Conservation (phyloP, 2,329 filamentous ascomycete species). For the Chalara sp. region DNA sequence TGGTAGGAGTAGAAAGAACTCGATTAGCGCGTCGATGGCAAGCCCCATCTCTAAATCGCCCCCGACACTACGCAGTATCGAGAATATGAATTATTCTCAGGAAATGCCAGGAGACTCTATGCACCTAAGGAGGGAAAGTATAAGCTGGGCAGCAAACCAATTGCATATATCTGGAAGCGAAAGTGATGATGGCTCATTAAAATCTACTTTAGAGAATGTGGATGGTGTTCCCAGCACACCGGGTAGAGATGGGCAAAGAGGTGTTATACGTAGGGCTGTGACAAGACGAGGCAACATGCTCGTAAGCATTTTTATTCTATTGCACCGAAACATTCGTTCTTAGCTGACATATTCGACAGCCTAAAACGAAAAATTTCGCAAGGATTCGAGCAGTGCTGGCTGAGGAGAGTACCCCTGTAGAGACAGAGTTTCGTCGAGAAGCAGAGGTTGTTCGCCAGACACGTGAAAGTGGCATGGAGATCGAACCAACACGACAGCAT, state of each 20-base stretch:
- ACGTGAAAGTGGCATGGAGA: slow-evolving; percentile 74
- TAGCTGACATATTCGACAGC: slow-evolving; percentile 44
- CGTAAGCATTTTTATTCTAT: slow-evolving; percentile 42
- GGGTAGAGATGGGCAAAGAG: slow-evolving; percentile 53
- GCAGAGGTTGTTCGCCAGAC: slow-evolving; percentile 95
- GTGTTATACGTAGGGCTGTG: slow-evolving; percentile 75
- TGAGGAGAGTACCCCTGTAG: slow-evolving; percentile 82
- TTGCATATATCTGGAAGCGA: slow-evolving; percentile 78
- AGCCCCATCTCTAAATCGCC: slow-evolving; percentile 64
- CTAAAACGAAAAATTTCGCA: slow-evolving; percentile 93
- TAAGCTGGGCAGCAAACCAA: slow-evolving; percentile 86
- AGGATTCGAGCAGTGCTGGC: slow-evolving; percentile 83
- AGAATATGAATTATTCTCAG: slow-evolving; percentile 26
- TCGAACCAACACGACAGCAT: slow-evolving; percentile 39
- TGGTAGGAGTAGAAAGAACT: slow-evolving; percentile 59
- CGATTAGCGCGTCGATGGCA: slow-evolving; percentile 62
- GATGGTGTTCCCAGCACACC: slow-evolving; percentile 36
- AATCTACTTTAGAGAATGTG: slow-evolving; percentile 30
- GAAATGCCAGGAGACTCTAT: slow-evolving; percentile 40
- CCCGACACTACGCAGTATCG: slow-evolving; percentile 42
- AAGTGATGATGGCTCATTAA: slow-evolving; percentile 60
- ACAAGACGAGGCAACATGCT: slow-evolving; percentile 84
- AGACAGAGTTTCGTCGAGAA: slow-evolving; percentile 83
- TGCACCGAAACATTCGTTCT: not conserved
- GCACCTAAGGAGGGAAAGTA: slow-evolving; percentile 68